Evolutionary conservation across 2,329 filamentous ascomycete genomes (phyloP).

Genomic region (Alternaria sp.): DNA sequence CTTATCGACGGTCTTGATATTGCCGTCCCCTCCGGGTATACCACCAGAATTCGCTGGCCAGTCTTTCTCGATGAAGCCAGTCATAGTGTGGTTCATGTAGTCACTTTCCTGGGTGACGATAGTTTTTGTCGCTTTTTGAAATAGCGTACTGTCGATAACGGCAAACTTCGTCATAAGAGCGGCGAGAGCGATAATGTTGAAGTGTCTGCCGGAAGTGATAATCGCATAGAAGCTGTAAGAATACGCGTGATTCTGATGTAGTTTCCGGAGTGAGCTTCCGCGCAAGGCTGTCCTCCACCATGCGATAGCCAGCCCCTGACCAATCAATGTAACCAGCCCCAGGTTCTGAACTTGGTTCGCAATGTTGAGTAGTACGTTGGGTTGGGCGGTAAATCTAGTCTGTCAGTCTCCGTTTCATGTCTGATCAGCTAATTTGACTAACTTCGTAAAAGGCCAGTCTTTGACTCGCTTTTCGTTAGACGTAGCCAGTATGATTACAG

Average conservation of each 20-base stretch:
- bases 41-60: slow-evolving; percentile 30
- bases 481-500: slow-evolving; percentile 5
- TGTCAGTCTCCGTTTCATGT: not conserved
- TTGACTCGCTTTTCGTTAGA: not conserved
- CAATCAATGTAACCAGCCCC: slow-evolving; percentile 32
- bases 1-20: slow-evolving; percentile 30
- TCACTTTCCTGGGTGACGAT: slow-evolving; percentile 14
- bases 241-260: slow-evolving; percentile 36
- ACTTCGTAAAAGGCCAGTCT: not conserved
- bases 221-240: slow-evolving; percentile 37
- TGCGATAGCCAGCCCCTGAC: slow-evolving; percentile 35
- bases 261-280: slow-evolving; percentile 28
- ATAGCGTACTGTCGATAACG: slow-evolving; percentile 35
- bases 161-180: slow-evolving; percentile 40
- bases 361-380: slow-evolving; percentile 39
- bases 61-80: slow-evolving; percentile 29
- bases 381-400: slow-evolving; percentile 25
- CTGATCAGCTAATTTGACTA: slow-evolving; percentile 9
- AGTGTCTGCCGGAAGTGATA: slow-evolving; percentile 29
- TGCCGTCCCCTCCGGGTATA: slow-evolving; percentile 27
- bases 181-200: slow-evolving; percentile 36
- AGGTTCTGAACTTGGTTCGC: slow-evolving; percentile 38
- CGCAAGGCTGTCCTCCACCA: slow-evolving; percentile 38
- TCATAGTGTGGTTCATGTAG: slow-evolving; percentile 31
- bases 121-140: not conserved